These are phyloP conservation scores for Auriculariales sp. DNA, from an alignment of 768 basidiomycete species.

Conservation along the genomic window DNA sequence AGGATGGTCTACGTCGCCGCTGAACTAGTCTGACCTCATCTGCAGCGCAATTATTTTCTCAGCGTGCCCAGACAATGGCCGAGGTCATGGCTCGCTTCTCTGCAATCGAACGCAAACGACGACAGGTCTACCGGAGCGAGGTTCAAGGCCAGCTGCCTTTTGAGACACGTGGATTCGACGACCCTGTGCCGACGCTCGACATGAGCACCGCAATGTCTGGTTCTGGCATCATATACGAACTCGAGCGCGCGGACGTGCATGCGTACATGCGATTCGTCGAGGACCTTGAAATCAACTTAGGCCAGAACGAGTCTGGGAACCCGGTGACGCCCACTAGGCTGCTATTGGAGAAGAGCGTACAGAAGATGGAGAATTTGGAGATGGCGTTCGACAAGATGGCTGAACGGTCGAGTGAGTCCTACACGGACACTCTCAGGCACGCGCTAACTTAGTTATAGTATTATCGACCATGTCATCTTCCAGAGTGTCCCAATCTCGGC, in stretches of 20 bases:
- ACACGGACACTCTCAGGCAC: slow-evolving; percentile 1
- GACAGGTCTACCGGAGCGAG: slow-evolving; percentile 75
- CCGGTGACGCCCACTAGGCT: slow-evolving; percentile 49
- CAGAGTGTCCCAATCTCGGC: slow-evolving; percentile 47
- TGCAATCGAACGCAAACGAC: slow-evolving; percentile 68
- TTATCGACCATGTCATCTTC: slow-evolving; percentile 72
- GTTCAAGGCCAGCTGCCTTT: slow-evolving; percentile 81
- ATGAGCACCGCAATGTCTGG: slow-evolving; percentile 47
- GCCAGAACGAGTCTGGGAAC: slow-evolving; percentile 26
- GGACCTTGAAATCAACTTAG: slow-evolving; percentile 26
- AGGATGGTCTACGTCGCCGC: slow-evolving; percentile 13
- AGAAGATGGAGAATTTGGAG: slow-evolving; percentile 68
- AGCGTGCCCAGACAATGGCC: slow-evolving; percentile 64
- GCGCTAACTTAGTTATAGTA: slow-evolving; percentile 28
- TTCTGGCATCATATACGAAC: slow-evolving; percentile 43
- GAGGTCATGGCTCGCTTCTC: slow-evolving; percentile 81
- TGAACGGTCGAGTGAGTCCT: slow-evolving; percentile 59
- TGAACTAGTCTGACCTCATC: background rate
- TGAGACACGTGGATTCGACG: slow-evolving; percentile 62
- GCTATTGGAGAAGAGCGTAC: slow-evolving; percentile 52
- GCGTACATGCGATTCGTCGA: slow-evolving; percentile 29
- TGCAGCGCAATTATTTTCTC: slow-evolving; percentile 64
- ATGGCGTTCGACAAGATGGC: slow-evolving; percentile 75
- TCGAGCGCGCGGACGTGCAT: slow-evolving; percentile 58
- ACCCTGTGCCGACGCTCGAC: slow-evolving; percentile 63